phyloP scores from a whole-genome alignment of 2,329 filamentous ascomycete species.

The Ceratocystiopsis sp. region DNA sequence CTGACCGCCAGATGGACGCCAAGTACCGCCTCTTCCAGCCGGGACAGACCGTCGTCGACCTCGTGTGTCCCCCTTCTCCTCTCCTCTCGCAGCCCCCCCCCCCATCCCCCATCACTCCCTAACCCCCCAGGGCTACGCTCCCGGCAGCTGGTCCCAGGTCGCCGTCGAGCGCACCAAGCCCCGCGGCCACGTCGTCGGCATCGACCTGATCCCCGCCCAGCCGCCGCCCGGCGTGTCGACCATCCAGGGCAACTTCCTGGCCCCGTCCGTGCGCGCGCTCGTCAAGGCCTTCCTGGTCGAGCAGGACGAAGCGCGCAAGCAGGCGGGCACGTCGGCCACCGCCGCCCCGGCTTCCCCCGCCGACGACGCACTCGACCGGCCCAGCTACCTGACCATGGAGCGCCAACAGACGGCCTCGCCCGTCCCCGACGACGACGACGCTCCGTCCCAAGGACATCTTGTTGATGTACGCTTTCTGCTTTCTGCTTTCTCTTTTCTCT shows the following conservation, averaged over 20 bases:
- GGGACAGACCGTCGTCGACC: slow-evolving; percentile 76
- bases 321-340: slow-evolving; percentile 7
- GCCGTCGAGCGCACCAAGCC: slow-evolving; percentile 65
- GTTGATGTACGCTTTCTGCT: too few species aligned
- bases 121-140: slow-evolving; percentile 50
- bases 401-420: slow-evolving; percentile 23
- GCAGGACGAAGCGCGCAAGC: slow-evolving; percentile 9
- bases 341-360: slow-evolving; percentile 3
- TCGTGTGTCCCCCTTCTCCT: slow-evolving; percentile 36
- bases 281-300: slow-evolving; percentile 58
- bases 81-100: too few species aligned
- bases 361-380: slow-evolving; percentile 17
- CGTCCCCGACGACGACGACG: slow-evolving; percentile 11
- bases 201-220: slow-evolving; percentile 85
- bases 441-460: too few species aligned
- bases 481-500: too few species aligned
- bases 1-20: slow-evolving; percentile 50
- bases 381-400: slow-evolving; percentile 52
- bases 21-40: slow-evolving; percentile 63
- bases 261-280: slow-evolving; percentile 52
- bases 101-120: neutral
- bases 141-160: slow-evolving; percentile 61
- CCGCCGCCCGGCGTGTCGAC: slow-evolving; percentile 84
- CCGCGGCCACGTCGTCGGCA: slow-evolving; percentile 65
- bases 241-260: slow-evolving; percentile 88